Percentiles rank a stretch among this genome's conserved stretches.
Evolutionary conservation across 2,329 filamentous ascomycete genomes (phyloP).

Genomic region (Diaporthe velutina): DNA sequence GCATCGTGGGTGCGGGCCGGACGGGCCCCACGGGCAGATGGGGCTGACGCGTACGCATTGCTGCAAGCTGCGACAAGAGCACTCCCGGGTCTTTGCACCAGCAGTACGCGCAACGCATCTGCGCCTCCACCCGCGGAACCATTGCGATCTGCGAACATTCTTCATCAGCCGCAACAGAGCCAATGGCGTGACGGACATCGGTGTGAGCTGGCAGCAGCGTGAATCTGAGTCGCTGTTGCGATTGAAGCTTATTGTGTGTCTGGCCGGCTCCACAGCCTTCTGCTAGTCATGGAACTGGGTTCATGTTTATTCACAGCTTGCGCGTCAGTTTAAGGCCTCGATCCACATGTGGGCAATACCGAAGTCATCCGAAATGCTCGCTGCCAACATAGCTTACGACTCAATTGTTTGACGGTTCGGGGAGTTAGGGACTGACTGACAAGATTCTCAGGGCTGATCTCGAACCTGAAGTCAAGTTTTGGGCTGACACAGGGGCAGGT

Average conservation of each 20-base stretch:
- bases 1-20: not conserved
- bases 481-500: not conserved
- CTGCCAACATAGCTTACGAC: not conserved
- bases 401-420: not conserved
- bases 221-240: not conserved
- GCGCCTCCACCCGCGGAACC: not conserved
- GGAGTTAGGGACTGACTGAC: no score
- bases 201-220: not conserved
- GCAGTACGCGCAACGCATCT: not conserved
- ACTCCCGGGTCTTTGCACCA: conserved; percentile 11
- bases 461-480: not conserved
- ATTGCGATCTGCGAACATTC: conserved; percentile 9
- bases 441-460: not conserved
- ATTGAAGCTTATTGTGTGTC: conserved; percentile 15
- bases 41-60: conserved; percentile 18
- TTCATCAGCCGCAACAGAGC: not conserved
- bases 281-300: not conserved
- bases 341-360: not conserved
- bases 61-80: conserved; percentile 19
- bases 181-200: conserved; percentile 5
- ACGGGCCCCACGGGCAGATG: not conserved
- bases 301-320: not conserved
- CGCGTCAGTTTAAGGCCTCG: not conserved
- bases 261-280: not conserved
- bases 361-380: not conserved